Evolutionary conservation across 495 filamentous ascomycete genomes (phyloP), one percentile per base, ranked within the genome.

Genomic region (Evansstolkia leycettana): DNA sequence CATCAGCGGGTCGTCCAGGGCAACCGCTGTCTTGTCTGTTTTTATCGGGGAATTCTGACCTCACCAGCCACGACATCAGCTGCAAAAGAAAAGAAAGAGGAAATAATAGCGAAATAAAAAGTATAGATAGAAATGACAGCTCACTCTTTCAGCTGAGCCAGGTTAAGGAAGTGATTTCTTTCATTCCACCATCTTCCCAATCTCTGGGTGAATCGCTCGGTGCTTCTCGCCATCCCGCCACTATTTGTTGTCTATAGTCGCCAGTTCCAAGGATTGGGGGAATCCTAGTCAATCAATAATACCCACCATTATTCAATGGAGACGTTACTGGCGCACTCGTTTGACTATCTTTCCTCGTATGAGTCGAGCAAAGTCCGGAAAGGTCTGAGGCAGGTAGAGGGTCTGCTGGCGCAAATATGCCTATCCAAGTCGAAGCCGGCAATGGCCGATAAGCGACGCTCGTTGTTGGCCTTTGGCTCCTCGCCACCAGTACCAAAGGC

Each of bases 261-360:
- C n/a, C n/a, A n/a, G n/a, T n/a, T n/a, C n/a, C n/a, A n/a, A n/a
- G n/a, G n/a, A n/a, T n/a, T n/a, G n/a, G n/a, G n/a, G n/a, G n/a
- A n/a, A n/a, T n/a, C n/a, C n/a, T n/a, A n/a, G n/a, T n/a, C n/a
- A n/a, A n/a, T n/a, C 24, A 29, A 29, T 34, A 16, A n/a, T 27
- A 7, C 16, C 9, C n/a, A n/a, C n/a, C n/a, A n/a, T n/a, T n/a
- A n/a, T 27, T 45, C 48, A 46, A 96, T 98, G 90, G 90, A 98
- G 64, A 73, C 83, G 33, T 70, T 98, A 16, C 65, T 98, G 40
- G 88, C 87, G 12, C 77, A 92, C 50, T 84, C 89, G 41, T 98
- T 98, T 58, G 87, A 94, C 57, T 90, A 94, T 57, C 78, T 98
- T 36, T 92, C 88, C 31, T 94, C 89, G 16, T 92, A 86, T 56